Percentiles rank a stretch among this genome's conserved stretches.
These are phyloP conservation scores for Phallus indusiatus DNA, from an alignment of 768 basidiomycete species.

Conservation along the genomic window DNA sequence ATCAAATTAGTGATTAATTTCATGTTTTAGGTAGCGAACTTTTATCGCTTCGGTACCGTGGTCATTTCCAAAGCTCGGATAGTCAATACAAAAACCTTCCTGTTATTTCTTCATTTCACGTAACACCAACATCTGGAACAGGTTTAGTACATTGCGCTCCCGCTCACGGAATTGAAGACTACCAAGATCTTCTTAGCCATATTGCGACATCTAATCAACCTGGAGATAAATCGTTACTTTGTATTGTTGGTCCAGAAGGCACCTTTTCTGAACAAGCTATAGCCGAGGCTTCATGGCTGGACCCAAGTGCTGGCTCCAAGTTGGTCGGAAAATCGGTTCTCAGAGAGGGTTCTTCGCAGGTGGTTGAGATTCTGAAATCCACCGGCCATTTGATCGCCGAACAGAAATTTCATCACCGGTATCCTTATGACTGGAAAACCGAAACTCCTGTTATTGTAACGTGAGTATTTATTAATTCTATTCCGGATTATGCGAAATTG, in stretches of 20 bases:
- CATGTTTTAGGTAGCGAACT: constrained; percentile 14
- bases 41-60: constrained; percentile 13
- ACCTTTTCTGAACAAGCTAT: constrained; percentile 42
- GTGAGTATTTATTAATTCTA: constrained; percentile 33
- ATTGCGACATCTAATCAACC: constrained; percentile 33
- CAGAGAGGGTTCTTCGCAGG: constrained; percentile 53
- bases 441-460: constrained; percentile 85
- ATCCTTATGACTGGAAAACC: constrained; percentile 97
- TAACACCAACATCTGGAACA: constrained; percentile 82
- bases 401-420: constrained; percentile 72
- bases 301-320: constrained; percentile 24
- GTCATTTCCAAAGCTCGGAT: constrained; percentile 17
- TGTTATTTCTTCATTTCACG: constrained; percentile 57
- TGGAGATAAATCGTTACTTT: constrained; percentile 41
- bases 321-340: constrained; percentile 69
- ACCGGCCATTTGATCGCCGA: constrained; percentile 49
- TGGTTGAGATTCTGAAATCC: constrained; percentile 52
- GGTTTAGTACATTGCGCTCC: constrained; percentile 95
- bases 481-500: not conserved
- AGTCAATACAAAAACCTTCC: constrained; percentile 31
- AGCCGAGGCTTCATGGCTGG: constrained; percentile 47
- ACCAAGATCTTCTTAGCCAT: constrained; percentile 50
- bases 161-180: constrained; percentile 92
- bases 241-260: constrained; percentile 76
- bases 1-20: not conserved